phyloP scores from a whole-genome alignment of 345 rosid genomes.

The Citrus sp. region DNA sequence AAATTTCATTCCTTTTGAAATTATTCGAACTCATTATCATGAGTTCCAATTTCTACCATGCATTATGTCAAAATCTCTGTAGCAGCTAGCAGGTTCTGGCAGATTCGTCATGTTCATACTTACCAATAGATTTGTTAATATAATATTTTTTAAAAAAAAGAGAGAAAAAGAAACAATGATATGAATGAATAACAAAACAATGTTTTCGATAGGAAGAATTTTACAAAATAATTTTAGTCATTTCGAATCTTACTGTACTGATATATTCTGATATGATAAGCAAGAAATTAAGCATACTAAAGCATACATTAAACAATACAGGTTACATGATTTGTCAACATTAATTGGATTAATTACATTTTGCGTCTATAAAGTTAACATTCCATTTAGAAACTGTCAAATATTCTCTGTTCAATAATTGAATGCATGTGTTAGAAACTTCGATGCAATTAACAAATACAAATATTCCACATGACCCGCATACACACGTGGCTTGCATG shows the following conservation, averaged over 20 bases:
- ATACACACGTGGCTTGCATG: not conserved
- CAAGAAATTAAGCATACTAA: not conserved
- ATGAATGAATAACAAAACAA: no score
- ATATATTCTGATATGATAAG: not conserved
- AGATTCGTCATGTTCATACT: no score
- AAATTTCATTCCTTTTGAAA: no score
- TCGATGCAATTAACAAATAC: not conserved
- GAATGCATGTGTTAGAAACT: not conserved
- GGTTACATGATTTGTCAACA: not conserved
- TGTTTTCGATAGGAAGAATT: not conserved
- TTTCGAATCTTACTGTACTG: not conserved
- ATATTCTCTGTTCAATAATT: not conserved
- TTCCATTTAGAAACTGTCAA: not conserved
- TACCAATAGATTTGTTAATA: no score
- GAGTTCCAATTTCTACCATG: no score
- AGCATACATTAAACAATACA: not conserved
- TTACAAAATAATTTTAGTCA: not conserved
- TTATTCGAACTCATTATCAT: no score
- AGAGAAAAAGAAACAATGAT: no score
- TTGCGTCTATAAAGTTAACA: not conserved
- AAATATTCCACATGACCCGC: not conserved
- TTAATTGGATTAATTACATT: not conserved
- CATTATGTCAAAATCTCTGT: no score
- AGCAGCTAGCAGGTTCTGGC: no score
- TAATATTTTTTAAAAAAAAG: no score